Base-by-base conservation (phyloP, 495 filamentous ascomycete species). In the Aspergillus biplanus region DNA sequence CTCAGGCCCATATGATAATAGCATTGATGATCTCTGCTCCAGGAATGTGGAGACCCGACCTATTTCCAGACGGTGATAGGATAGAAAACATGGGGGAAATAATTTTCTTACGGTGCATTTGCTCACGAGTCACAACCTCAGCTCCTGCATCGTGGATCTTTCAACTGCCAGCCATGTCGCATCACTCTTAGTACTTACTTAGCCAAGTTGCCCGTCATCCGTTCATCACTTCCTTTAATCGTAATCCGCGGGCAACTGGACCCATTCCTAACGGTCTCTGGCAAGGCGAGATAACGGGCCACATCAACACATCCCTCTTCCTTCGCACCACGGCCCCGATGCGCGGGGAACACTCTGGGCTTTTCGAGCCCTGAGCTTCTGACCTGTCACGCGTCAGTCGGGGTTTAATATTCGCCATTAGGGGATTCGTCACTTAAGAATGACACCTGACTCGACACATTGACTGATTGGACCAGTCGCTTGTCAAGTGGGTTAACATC, bases 311-410 rank as follows among this genome's bases (percentile, higher is more conserved):
- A n/a, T 50, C 16, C 47, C 16, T 7, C 47, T 31, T 16, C 18
- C 47, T 50, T 50, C n/a, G 11, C 44, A 33, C 16, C 39, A 42
- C 53, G 35, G 27, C 33, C 44, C 6, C 9, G 5, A 9, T 7
- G 18, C 21, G 47, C 27, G 47, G 27, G 8, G 21, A 31, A 9
- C 47, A 18, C 47, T 49, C n/a, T 50, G 16, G n/a, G 47, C 9
- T 50, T 50, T n/a, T 50, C 16, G 9, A 7, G 15, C 47, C 47
- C 16, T 50, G 16, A 61, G 52, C 63, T 63, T 74, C 65, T 74
- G 75, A 78, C 65, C 62, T 69, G 74, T 78, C 75, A 75, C 72
- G 66, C 70, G 70, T 74, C 73, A 75, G 64, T 69, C 62, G 31
- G 61, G 59, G 34, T 57, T 58, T 48, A 46, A 48, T 56, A 33